Evolutionary conservation across 208 protist genomes (phyloP), one percentile per base, ranked within the genome.

Genomic region (Leishmania guyanensis): DNA sequence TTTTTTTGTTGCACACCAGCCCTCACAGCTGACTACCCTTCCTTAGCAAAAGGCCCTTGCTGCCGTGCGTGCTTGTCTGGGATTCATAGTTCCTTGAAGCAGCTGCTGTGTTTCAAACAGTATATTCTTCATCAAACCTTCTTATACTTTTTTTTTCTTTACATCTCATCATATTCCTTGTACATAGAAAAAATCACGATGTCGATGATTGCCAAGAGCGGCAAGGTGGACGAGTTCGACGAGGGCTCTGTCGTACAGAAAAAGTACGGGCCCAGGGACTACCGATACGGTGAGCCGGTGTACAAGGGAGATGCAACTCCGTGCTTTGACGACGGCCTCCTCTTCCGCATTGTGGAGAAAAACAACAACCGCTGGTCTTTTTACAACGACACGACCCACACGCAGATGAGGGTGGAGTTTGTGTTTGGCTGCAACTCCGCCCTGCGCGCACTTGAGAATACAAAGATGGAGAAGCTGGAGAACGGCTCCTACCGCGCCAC

Each of bases 341-440:
- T 97, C n/a, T 96, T 88, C 84, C 91, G 91, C 60, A 92, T 96
- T 74, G 77, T 93, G 5, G 85, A 95, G 71, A 85, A 84, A 54
- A 80, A 74, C 65, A 92, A 85, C 60, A 88, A 89, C 39, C 89
- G 89, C 72, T 97, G 94, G 90, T 94, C 89, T 50, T 97, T 97
- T 64, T 97, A 97, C 88, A 97, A 97, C 74, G 92, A 94, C 84
- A 92, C 91, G 2, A 69, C 77, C 46, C 89, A 93, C 78, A 92
- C 75, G 26, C 78, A 96, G 82, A 97, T 97, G 91, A 89, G 78
- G 22, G 90, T 97, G 66, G 78, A 92, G 83, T 92, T 95, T 64
- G 88, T 75, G 26, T 97, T 97, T 86, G 89, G 90, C 53, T 79
- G 85, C 39, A 83, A 87, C 26, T 95, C 88, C n/a, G 68, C 82